Conservation (phyloP, 140 eudicot genomes). For the Bidens hawaiensis region DNA sequence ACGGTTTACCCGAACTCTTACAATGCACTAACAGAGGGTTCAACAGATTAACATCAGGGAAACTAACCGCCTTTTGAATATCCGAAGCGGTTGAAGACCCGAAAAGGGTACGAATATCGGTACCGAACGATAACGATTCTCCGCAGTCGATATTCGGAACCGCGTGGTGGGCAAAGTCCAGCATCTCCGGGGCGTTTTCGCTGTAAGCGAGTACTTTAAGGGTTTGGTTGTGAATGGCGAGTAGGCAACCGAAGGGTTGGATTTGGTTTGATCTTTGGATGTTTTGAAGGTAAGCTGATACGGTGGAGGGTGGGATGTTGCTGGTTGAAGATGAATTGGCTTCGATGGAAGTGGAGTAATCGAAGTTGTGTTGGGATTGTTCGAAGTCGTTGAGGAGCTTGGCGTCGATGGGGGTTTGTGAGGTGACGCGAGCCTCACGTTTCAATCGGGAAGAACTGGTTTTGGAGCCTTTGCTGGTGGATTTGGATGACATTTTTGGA, state of each 20-base stretch:
- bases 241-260: conserved; percentile 65
- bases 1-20: conserved; percentile 60
- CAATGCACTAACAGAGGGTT: too few species aligned
- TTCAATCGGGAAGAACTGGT: conserved; percentile 43
- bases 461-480: conserved; percentile 38
- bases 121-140: conserved; percentile 54
- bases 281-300: too few species aligned
- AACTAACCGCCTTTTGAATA: too few species aligned
- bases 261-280: too few species aligned
- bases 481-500: conserved; percentile 50
- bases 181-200: too few species aligned
- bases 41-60: too few species aligned
- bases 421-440: conserved; percentile 36
- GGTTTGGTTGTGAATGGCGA: conserved; percentile 50
- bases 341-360: conserved; percentile 60
- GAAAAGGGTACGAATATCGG: conserved; percentile 48
- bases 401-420: too few species aligned
- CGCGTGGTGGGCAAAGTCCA: conserved; percentile 59
- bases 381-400: conserved; percentile 66
- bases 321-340: conserved; percentile 46
- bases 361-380: conserved; percentile 42
- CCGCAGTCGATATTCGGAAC: conserved; percentile 63
- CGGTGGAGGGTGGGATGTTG: conserved; percentile 51
- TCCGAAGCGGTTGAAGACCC: too few species aligned
- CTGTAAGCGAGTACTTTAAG: conserved; percentile 47